Evolutionary conservation across 805 yeast species (phyloP).

Genomic region (Saccharomyces eubayanus): DNA sequence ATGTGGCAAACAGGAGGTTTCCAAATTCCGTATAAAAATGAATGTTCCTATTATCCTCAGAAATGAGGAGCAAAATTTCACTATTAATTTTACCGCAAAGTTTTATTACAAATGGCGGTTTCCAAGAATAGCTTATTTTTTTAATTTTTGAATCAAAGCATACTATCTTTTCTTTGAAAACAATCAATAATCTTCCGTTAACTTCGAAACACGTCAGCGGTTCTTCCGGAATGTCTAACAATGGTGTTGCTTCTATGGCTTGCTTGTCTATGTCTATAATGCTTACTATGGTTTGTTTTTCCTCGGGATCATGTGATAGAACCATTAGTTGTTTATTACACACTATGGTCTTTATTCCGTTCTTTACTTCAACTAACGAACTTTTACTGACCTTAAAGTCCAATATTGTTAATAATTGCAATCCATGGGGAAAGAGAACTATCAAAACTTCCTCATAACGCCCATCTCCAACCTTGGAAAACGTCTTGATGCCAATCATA

Average conservation of each 20-base stretch:
- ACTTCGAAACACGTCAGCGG: constrained; percentile 9
- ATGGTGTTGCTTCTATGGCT: constrained; percentile 5
- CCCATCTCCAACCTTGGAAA: constrained; percentile 10
- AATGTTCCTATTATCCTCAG: constrained; percentile 14
- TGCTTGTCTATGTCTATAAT: constrained; percentile 13
- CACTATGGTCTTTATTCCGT: constrained; percentile 16
- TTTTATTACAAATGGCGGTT: constrained; percentile 11
- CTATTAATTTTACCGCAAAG: constrained; percentile 16
- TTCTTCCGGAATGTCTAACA: constrained; percentile 4
- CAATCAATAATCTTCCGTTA: constrained; percentile 12
- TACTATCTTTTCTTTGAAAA: constrained; percentile 10
- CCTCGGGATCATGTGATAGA: constrained; percentile 7
- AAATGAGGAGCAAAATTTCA: constrained; percentile 16
- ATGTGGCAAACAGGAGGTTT: constrained; percentile 21
- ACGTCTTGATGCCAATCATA: constrained; percentile 20
- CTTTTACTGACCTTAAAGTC: constrained; percentile 23
- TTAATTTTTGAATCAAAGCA: constrained; percentile 15
- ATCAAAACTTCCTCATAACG: constrained; percentile 19
- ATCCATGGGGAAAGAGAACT: constrained; percentile 25
- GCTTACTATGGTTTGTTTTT: constrained; percentile 5
- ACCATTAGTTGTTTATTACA: constrained; percentile 17
- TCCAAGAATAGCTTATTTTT: constrained; percentile 8
- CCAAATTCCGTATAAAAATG: constrained; percentile 23
- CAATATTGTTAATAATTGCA: constrained; percentile 22
- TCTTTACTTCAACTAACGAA: constrained; percentile 15